phyloP scores from a whole-genome alignment of 2,329 filamentous ascomycete species.

The Stagonosporopsis chrysanthemi region DNA sequence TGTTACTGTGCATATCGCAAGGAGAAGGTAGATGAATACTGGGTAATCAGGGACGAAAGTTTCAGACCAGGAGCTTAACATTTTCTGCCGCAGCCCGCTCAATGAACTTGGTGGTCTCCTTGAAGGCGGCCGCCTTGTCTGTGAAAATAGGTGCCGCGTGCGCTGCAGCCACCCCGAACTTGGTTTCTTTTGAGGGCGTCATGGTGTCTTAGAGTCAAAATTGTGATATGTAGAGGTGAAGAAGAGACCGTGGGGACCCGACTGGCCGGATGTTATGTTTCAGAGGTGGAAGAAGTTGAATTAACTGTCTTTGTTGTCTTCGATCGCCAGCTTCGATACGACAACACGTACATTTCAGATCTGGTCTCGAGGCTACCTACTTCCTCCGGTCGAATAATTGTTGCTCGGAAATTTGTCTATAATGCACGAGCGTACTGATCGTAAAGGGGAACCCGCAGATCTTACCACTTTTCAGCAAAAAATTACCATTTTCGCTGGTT shows the following conservation, averaged over 20 bases:
- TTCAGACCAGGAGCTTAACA: background rate
- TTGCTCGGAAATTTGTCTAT: background rate
- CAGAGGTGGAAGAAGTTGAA: background rate
- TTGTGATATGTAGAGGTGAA: background rate
- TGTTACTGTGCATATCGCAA: background rate
- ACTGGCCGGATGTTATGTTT: background rate
- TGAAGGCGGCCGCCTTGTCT: background rate
- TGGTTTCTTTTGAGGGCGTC: background rate
- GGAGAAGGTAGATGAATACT: background rate
- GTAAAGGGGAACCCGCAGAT: background rate
- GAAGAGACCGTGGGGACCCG: background rate
- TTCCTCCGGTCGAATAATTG: background rate
- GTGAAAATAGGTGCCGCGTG: background rate
- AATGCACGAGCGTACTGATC: slow-evolving; percentile 1
- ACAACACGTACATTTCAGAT: background rate
- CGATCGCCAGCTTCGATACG: background rate
- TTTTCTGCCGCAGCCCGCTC: background rate
- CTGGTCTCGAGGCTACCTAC: background rate
- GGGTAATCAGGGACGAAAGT: background rate
- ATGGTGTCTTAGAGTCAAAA: background rate
- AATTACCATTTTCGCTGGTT: background rate
- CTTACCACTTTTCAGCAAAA: background rate
- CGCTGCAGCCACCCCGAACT: background rate
- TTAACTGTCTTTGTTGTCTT: background rate
- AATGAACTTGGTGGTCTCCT: background rate